Base-by-base conservation (phyloP, 371 early-diverging fungal genomes). In the Neoconidiobolus thromboides region DNA sequence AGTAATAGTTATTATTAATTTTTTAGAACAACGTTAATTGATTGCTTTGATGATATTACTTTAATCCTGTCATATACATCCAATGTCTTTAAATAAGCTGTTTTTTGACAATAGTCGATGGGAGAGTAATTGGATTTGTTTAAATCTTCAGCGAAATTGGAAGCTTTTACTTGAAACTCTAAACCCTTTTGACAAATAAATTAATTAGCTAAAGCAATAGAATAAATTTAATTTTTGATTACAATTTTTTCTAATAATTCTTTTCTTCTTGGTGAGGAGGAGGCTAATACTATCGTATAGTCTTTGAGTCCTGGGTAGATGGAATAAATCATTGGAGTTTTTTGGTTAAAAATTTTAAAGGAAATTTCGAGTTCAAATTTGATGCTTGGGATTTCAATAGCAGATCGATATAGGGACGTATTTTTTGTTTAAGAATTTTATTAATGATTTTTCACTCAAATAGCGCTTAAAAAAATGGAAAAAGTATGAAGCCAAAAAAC, bases 181-280 rank as follows among this genome's bases (percentile, higher is more conserved):
- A 85, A 48, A 1, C 80, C 85, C 80, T 41, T 57, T 26, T 26
- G 26, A 26, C 26, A 26, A 44, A 58, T 39, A 60, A 55, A 58
- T 60, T 48, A 41, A 41, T 52, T 7, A 62, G 42, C 56, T 48
- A 48, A 37, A 42, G 10, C 38, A 15, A 58, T 44, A 40, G 26
- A 1, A 15, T 14, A 65, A 46, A 26, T 26, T 26, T 26, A 26
- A 26, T 26, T 26, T 26, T 26, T 26, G 26, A 26, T 26, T 67
- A 76, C 83, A 64, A 89, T 69, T 6, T 74, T 68, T 47, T 67
- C 63, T 53, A 91, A 67, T 50, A 91, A 81, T 52, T 90, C 86
- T 62, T 73, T 76, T 60, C 92, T 77, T 37, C 89, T 76, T 1
- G 87, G 90, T 2, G 89, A 88, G 4, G 79, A 79, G 1, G 90